A percentile compares a stretch with the other conserved stretches of the same genome.
Evolutionary conservation across 2,329 filamentous ascomycete genomes (phyloP).

Genomic region (Cryphonectria nitschkei): DNA sequence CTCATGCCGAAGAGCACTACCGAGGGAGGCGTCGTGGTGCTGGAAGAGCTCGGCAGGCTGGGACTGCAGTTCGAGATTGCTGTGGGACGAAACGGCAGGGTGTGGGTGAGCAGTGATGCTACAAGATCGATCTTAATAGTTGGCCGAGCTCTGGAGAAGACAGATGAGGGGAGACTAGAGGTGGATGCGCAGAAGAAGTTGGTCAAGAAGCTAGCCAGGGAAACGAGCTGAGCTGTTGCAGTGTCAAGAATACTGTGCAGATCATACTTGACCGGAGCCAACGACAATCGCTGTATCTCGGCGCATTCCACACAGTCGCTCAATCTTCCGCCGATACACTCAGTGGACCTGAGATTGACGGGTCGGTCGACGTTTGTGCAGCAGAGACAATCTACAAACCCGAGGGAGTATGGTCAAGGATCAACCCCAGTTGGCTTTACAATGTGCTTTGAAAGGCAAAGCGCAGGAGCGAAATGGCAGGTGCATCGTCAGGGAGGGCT

Average conservation of each 20-base stretch:
- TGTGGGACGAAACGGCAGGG: slow-evolving; percentile 86
- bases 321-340: not conserved
- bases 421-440: not conserved
- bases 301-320: not conserved
- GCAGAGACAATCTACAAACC: not conserved
- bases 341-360: not conserved
- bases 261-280: not conserved
- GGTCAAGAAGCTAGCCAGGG: slow-evolving; percentile 68
- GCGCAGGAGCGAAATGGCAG: not conserved
- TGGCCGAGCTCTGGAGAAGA: slow-evolving; percentile 75
- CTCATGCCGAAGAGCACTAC: slow-evolving; percentile 66
- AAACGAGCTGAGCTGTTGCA: slow-evolving; percentile 48
- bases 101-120: slow-evolving; percentile 86
- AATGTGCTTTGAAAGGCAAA: not conserved
- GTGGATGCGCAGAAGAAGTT: slow-evolving; percentile 72
- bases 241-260: not conserved
- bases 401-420: not conserved
- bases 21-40: slow-evolving; percentile 68
- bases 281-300: not conserved
- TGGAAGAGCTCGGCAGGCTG: slow-evolving; percentile 76
- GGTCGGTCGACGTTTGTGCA: not conserved
- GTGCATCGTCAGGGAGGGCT: not conserved
- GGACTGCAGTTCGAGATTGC: slow-evolving; percentile 92
- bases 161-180: slow-evolving; percentile 69
- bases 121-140: slow-evolving; percentile 75